Conservation (phyloP, 306 rosid genomes). For the Pyrus pyrifolia region DNA sequence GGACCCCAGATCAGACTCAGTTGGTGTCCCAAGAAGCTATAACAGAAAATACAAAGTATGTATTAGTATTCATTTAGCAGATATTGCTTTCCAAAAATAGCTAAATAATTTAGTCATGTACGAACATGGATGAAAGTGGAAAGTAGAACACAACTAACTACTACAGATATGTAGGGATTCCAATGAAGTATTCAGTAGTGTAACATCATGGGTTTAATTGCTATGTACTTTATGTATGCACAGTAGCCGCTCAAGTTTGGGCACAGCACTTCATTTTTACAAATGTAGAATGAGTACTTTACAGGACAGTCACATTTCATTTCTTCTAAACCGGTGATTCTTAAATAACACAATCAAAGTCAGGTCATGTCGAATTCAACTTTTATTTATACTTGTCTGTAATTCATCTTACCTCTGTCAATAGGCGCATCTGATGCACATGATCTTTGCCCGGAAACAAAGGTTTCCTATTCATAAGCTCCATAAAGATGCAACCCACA, state of each 20-base stretch:
- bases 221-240: not conserved
- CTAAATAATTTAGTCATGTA: not conserved
- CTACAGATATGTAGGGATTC: not conserved
- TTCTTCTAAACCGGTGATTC: not conserved
- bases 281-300: not conserved
- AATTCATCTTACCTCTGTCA: conserved; percentile 68
- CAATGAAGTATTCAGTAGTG: not conserved
- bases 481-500: conserved; percentile 94
- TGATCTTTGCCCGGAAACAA: conserved; percentile 84
- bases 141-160: not conserved
- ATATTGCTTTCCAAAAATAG: conserved; percentile 7
- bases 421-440: conserved; percentile 90
- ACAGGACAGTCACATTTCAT: not conserved
- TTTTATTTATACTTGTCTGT: not conserved
- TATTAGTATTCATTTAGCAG: conserved; percentile 23
- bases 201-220: not conserved
- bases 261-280: not conserved
- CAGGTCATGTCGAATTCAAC: not conserved
- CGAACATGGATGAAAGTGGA: not conserved
- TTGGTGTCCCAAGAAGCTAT: conserved; percentile 97
- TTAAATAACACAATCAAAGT: not conserved
- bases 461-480: conserved; percentile 95
- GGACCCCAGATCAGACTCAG: conserved; percentile 83
- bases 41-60: conserved; percentile 10
- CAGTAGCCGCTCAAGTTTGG: not conserved